These are phyloP conservation scores for Rhexocercosporidium sp. DNA, from an alignment of 2,329 filamentous ascomycete genomes.

Conservation along the genomic window DNA sequence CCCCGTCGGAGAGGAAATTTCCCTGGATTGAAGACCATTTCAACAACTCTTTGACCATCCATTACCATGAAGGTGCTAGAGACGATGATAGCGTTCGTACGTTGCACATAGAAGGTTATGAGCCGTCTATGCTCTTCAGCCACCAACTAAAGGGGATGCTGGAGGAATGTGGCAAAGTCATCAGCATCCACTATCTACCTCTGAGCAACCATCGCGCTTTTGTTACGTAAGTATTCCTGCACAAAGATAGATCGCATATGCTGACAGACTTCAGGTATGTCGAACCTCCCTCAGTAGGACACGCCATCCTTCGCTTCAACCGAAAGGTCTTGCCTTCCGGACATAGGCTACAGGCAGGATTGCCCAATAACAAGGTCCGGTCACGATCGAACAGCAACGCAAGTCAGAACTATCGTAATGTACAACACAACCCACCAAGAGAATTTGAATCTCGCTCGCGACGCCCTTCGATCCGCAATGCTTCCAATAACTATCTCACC, in stretches of 20 bases:
- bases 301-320: slow-evolving; percentile 22
- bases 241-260: neutral
- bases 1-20: neutral
- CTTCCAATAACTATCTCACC: neutral
- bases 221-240: slow-evolving; percentile 30
- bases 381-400: slow-evolving; percentile 12
- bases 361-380: neutral
- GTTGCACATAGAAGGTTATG: slow-evolving; percentile 18
- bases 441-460: slow-evolving; percentile 16
- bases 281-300: slow-evolving; percentile 16
- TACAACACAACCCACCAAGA: neutral
- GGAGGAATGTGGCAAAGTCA: slow-evolving; percentile 32
- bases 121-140: slow-evolving; percentile 21
- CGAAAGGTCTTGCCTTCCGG: neutral
- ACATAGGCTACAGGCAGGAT: neutral
- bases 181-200: slow-evolving; percentile 31
- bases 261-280: slow-evolving; percentile 18
- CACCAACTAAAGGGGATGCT: slow-evolving; percentile 30
- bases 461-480: neutral
- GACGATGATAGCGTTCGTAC: neutral
- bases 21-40: neutral
- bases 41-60: neutral
- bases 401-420: slow-evolving; percentile 1
- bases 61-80: neutral
- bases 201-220: slow-evolving; percentile 23